phyloP scores from a whole-genome alignment of 2,329 filamentous ascomycete species.

The Ascochyta rabiei region DNA sequence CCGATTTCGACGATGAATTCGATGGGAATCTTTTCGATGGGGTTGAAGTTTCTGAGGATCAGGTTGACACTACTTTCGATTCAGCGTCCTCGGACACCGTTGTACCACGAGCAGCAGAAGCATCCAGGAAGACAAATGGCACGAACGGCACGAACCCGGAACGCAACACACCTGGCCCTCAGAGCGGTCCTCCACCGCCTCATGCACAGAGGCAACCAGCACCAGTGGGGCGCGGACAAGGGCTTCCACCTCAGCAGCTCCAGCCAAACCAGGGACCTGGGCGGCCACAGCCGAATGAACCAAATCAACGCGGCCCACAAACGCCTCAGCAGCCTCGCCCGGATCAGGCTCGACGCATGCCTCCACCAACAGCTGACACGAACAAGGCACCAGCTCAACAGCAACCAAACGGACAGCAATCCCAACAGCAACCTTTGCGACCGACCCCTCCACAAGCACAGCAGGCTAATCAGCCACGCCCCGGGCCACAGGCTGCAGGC shows the following conservation, averaged over 20 bases:
- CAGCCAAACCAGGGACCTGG: conserved; percentile 32
- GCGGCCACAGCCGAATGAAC: conserved; percentile 25
- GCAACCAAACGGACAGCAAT: conserved; percentile 27
- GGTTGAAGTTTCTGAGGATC: conserved; percentile 64
- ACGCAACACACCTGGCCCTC: conserved; percentile 29
- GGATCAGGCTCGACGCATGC: conserved; percentile 29
- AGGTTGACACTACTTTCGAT: conserved; percentile 59
- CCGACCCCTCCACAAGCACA: conserved; percentile 35
- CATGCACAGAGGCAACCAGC: conserved; percentile 31
- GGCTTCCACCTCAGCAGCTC: conserved; percentile 30
- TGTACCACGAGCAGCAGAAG: conserved; percentile 18
- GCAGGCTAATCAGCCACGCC: conserved; percentile 24
- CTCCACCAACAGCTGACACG: conserved; percentile 30
- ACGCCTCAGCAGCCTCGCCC: conserved; percentile 34
- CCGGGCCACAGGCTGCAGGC: conserved; percentile 15
- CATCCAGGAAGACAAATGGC: conserved; percentile 18
- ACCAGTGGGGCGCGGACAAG: conserved; percentile 30
- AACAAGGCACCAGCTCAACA: conserved; percentile 25
- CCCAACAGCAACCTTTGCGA: conserved; percentile 30
- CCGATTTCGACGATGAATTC: conserved; percentile 61
- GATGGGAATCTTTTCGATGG: conserved; percentile 63
- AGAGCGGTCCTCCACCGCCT: conserved; percentile 27
- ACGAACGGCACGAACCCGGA: conserved; percentile 24
- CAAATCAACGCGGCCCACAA: conserved; percentile 40
- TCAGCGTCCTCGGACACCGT: conserved; percentile 24